Base-by-base conservation (phyloP, 441 rosid species). In the Croton laevigatus region DNA sequence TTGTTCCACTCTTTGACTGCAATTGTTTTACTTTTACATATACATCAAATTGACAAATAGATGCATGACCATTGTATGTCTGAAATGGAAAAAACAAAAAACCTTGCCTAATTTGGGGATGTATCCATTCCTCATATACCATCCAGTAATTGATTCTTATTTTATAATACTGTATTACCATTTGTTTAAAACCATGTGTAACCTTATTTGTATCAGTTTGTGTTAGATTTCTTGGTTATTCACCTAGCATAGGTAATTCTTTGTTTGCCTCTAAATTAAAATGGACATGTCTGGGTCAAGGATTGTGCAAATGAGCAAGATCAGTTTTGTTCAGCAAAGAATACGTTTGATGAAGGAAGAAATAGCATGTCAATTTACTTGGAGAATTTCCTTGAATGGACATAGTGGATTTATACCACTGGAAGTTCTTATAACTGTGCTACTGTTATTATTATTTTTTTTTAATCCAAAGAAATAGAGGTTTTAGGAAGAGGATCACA, bases 1-100 rank as follows among this genome's bases (percentile, higher is more conserved):
- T 72, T 81, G 20, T 66, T 46, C 13, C 75, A n/a, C 71, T 70
- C 37, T 16, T 32, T 51, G 37, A 67, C 36, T 42, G 16, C 11
- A 11, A 10, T 44, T 27, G 4, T 53, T 37, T 55, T 20, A 62
- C 12, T 16, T 53, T 38, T 27, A 27, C 32, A 27, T 27, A 27
- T 27, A 27, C 32, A 27, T 27, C 32, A 11, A 16, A 5, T 40
- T 52, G 37, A 8, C 3, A 48, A 34, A 37, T 9, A 37, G 13
- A 51, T 63, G 5, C 49, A 19, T 48, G 58, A 48, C 53, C 38
- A 42, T 40, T 62, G n/a, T 23, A 65, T 13, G 34, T 64, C 38
- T 66, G 20, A 51, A 20, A 55, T 27, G 32, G 32, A 27, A 27
- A 27, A 27, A 27, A 27, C 1, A 27, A 27, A 27, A 27, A 27